Percentiles rank a stretch among this genome's conserved stretches.
Conservation (phyloP, 1,284 basidiomycete species). For the Ceratobasidium sp. region DNA sequence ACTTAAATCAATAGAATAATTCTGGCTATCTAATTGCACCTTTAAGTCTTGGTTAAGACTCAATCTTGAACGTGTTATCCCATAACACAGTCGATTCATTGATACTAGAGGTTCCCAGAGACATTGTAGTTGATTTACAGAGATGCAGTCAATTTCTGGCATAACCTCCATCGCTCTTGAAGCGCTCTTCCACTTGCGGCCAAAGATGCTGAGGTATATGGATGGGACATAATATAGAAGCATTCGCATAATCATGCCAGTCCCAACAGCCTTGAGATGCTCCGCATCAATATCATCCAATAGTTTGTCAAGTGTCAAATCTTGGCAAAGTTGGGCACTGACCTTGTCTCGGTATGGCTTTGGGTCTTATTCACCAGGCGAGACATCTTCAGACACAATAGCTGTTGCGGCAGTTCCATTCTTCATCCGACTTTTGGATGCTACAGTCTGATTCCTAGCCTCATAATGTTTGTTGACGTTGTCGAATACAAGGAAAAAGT, state of each 20-base stretch:
- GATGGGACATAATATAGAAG: neutral
- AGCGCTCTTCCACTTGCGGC: neutral
- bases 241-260: slow-evolving; percentile 15
- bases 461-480: slow-evolving; percentile 20
- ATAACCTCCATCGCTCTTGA: neutral
- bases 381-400: slow-evolving; percentile 8
- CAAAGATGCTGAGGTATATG: neutral
- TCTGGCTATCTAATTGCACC: too few relatives aligned
- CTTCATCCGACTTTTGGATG: neutral
- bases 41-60: too few relatives aligned
- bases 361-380: slow-evolving; percentile 7
- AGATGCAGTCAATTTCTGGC: neutral
- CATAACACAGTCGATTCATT: neutral
- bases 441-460: neutral
- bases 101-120: slow-evolving; percentile 19
- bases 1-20: too few relatives aligned
- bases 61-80: neutral
- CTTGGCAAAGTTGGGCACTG: neutral
- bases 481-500: slow-evolving; percentile 14
- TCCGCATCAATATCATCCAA: slow-evolving; percentile 7
- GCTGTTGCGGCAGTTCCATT: slow-evolving; percentile 30
- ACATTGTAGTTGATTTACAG: neutral
- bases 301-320: neutral
- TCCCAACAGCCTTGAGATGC: neutral
- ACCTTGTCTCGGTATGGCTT: slow-evolving; percentile 9